Conservation (phyloP, 2,329 filamentous ascomycete genomes). For the Cyphellophora attinorum region DNA sequence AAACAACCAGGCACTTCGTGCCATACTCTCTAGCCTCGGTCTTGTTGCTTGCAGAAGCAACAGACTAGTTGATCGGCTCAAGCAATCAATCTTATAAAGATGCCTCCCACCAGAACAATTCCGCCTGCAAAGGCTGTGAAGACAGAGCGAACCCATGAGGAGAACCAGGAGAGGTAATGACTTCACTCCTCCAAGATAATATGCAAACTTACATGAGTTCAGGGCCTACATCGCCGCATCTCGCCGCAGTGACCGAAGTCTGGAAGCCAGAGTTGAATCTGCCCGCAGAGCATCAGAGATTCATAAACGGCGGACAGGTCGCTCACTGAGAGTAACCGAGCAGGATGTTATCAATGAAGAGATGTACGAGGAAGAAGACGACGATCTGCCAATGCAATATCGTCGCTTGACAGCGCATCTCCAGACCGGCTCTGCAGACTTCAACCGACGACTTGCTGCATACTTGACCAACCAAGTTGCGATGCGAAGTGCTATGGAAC, state of each 20-base stretch:
- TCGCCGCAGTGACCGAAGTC: slow-evolving; percentile 70
- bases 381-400: slow-evolving; percentile 62
- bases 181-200: slow-evolving; percentile 1
- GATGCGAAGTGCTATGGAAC: slow-evolving; percentile 41
- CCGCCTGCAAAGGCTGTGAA: slow-evolving; percentile 19
- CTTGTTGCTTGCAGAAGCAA: no score
- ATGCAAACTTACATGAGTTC: slow-evolving; percentile 13
- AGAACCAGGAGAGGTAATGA: slow-evolving; percentile 36
- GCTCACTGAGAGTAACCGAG: slow-evolving; percentile 69
- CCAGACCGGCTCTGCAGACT: slow-evolving; percentile 49
- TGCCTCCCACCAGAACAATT: slow-evolving; percentile 17
- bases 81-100: slow-evolving; percentile 3
- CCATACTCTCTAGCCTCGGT: no score
- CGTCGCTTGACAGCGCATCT: slow-evolving; percentile 54
- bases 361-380: slow-evolving; percentile 94
- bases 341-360: slow-evolving; percentile 83
- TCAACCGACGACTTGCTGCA: slow-evolving; percentile 53
- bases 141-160: slow-evolving; percentile 20
- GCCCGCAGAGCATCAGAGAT: slow-evolving; percentile 82
- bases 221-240: slow-evolving; percentile 91
- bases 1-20: no score
- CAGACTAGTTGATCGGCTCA: no score
- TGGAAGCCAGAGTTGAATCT: slow-evolving; percentile 82
- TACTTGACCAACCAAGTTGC: slow-evolving; percentile 50
- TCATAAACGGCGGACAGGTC: slow-evolving; percentile 78